Evolutionary conservation across 306 rosid species (phyloP), one percentile per base, ranked within the genome.

Genomic region (Castanea sativa): DNA sequence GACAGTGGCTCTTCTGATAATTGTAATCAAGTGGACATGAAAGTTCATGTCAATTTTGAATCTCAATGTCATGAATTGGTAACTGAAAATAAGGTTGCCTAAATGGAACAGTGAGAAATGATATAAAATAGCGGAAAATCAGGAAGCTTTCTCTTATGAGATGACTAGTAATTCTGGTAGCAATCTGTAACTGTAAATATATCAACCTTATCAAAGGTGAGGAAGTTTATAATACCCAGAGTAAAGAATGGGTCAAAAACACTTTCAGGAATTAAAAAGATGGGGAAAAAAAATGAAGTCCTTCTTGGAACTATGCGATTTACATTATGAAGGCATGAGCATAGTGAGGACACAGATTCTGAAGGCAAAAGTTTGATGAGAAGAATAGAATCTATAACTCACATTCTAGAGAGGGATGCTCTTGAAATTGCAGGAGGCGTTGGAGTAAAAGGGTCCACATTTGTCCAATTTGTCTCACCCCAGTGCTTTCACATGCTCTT

Each of bases 401-500:
- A 60, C 11, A 29, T 43, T 38, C 64, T 64, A 71, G 87, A 56
- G 19, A 82, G 76, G 30, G 86, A 21, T 18, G 75, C 27, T 0
- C 78, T 41, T 2, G 85, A 8, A 61, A 87, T 76, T 0, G 91
- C 64, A 59, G 97, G 97, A 4, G 96, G 96, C 19, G 96, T 58
- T 35, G 83, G 92, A 74, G 70, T 58, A 49, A 81, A 76, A 67
- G 78, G 73, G 70, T 83, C 90, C 56, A 83, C 91, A 58, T 92
- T 94, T 0, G 98, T 92, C 99, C 99, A 95, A 78, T 95, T 95
- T 32, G 92, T 89, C 88, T 95, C 99, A 27, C 98, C 99, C 99
- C 99, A 95, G 9, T 95, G 99, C 93, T 74, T 73, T 86, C 91
- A 82, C 99, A 95, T 95, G 76, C 83, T 81, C 79, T 93, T 91